Evolutionary conservation across 768 basidiomycete genomes (phyloP), one percentile per base, ranked within the genome.

Genomic region (Daedalea quercina): DNA sequence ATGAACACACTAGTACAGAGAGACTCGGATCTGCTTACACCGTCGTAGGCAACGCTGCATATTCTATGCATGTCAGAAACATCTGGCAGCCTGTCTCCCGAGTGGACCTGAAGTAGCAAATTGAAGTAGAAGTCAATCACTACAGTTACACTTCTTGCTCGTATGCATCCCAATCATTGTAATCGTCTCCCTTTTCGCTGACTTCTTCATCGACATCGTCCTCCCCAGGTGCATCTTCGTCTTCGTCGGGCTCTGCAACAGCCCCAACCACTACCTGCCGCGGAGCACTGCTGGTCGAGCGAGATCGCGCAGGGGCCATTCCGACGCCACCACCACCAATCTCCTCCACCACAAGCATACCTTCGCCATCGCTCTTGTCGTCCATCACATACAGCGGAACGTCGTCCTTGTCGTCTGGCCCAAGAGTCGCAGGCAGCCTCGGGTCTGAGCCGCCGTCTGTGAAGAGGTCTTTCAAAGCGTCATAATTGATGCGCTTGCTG

Each of bases 401-500:
- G 51, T 76, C 71, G 52, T 76, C 71, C 55, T 74, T 73, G 40
- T 73, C 76, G 53, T 76, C 80, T 8, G 73, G 74, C 52, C 63
- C 60, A 13, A 47, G 51, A 11, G 47, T 52, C 22, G 40, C 22
- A 1, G 57, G 51, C 50, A 59, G 44, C 52, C 54, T 54, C 50
- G 56, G 56, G 17, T 53, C 42, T 20, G 61, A 53, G 2, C 64
- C 65, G 33, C 56, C 58, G 47, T 58, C 56, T 35, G 59, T 60
- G 65, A 94, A 90, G 11, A 95, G 76, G 52, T 81, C 80, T 59
- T 88, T 86, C 50, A 94, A 79, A 0, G 90, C 91, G 59, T 90
- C 87, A 65, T 95, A 96, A 66, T 96, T 96, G 70, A 95, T 94
- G 48, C 91, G 82, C 63, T 90, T 90, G 70, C 89, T 92, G 69